Percentiles rank a stretch among this genome's conserved stretches.
Conservation (phyloP, 169 alveolate genomes). For the Cryptosporidium sp. region DNA sequence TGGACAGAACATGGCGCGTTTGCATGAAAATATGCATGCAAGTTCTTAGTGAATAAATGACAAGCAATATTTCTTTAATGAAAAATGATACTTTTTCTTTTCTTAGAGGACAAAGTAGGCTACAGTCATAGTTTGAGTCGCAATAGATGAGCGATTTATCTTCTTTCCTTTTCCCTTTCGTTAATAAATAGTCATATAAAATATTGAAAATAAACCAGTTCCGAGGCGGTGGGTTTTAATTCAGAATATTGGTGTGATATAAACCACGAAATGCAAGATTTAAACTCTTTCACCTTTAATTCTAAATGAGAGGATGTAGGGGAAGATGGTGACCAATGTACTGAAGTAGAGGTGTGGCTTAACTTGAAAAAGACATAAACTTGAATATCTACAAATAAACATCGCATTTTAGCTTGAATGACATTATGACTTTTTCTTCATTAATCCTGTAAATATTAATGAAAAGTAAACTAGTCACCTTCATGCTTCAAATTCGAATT, state of each 20-base stretch:
- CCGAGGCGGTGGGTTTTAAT: not conserved
- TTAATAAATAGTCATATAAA: too few species aligned
- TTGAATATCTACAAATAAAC: slow-evolving; percentile 40
- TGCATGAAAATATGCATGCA: not conserved
- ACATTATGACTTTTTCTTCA: not conserved
- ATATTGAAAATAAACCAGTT: not conserved
- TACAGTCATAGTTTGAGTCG: not conserved
- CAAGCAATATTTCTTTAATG: slow-evolving; percentile 6
- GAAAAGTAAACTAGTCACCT: slow-evolving; percentile 1
- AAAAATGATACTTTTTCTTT: not conserved
- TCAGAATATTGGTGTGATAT: not conserved
- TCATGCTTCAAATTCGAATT: slow-evolving; percentile 7
- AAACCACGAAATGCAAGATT: not conserved
- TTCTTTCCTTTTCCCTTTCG: not conserved
- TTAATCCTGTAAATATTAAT: not conserved
- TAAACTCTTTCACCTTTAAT: not conserved
- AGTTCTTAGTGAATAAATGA: not conserved
- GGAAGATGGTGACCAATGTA: not conserved
- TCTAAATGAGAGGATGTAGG: not conserved
- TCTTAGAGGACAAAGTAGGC: not conserved
- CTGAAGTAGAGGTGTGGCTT: not conserved
- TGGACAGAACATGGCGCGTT: not conserved
- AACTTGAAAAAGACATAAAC: not conserved
- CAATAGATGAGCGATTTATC: not conserved
- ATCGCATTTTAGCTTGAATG: slow-evolving; percentile 16